phyloP scores from a whole-genome alignment of 257 asterid species.

The Scutellaria minor region DNA sequence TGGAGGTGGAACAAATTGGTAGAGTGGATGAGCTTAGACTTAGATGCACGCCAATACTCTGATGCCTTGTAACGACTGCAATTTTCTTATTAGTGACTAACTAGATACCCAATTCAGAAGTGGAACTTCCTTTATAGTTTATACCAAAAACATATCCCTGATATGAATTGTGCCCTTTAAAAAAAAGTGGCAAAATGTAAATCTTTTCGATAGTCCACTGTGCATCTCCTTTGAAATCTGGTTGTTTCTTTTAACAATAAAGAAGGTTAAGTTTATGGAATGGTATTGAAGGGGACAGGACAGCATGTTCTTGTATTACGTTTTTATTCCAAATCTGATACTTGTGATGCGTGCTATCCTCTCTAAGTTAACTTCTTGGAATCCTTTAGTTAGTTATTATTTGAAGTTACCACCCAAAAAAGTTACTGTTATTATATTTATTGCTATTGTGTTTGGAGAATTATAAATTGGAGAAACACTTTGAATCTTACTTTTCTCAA shows the following conservation, averaged over 20 bases:
- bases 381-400: too few species aligned
- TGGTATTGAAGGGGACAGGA: too few species aligned
- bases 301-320: too few species aligned
- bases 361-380: too few species aligned
- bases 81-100: background rate
- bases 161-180: background rate
- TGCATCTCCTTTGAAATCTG: background rate
- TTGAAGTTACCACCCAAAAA: too few species aligned
- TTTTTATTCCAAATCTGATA: too few species aligned
- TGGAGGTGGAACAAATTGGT: background rate
- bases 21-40: background rate
- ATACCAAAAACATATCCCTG: background rate
- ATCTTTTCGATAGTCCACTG: too few species aligned
- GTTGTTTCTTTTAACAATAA: background rate
- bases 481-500: conserved; percentile 30
- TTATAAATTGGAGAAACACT: background rate
- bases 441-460: background rate
- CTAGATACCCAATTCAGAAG: too few species aligned
- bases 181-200: background rate
- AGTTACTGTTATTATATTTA: too few species aligned
- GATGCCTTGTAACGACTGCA: too few species aligned
- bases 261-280: background rate
- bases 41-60: background rate
- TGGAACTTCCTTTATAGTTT: background rate
- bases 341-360: too few species aligned